phyloP scores from a whole-genome alignment of 1,284 basidiomycete species.

The Sporisorium scitamineum region DNA sequence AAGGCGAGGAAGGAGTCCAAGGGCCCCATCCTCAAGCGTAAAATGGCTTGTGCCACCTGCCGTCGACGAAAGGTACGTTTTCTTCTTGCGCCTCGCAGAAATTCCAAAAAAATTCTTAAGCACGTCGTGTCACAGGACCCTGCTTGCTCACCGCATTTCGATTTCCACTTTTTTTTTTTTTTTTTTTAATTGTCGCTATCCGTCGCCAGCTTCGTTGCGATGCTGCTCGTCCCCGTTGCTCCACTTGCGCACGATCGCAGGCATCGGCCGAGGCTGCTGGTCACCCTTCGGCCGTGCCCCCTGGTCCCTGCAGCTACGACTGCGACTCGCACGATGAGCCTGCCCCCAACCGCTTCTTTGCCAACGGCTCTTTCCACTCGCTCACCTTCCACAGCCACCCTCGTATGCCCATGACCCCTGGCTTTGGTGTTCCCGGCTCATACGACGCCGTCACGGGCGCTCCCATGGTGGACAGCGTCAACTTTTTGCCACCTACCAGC shows the following conservation, averaged over 20 bases:
- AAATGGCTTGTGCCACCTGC: slow-evolving; percentile 56
- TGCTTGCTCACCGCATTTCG: slow-evolving; percentile 20
- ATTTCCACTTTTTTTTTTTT: slow-evolving; percentile 3
- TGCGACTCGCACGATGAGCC: slow-evolving; percentile 49
- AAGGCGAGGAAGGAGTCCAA: slow-evolving; percentile 53
- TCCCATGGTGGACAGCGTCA: slow-evolving; percentile 46
- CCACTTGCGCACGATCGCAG: slow-evolving; percentile 52
- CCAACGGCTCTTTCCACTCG: slow-evolving; percentile 53
- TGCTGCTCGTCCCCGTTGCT: slow-evolving; percentile 53
- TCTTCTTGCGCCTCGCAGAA: background rate
- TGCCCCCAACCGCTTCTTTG: slow-evolving; percentile 43
- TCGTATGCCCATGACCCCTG: slow-evolving; percentile 45
- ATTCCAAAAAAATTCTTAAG: background rate
- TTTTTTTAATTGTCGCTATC: slow-evolving; percentile 31
- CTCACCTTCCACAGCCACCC: slow-evolving; percentile 55
- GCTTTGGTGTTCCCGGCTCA: slow-evolving; percentile 32
- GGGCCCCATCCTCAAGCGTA: slow-evolving; percentile 52
- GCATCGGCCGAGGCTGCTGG: slow-evolving; percentile 54
- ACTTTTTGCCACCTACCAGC: slow-evolving; percentile 45
- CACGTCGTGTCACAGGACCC: slow-evolving; percentile 7
- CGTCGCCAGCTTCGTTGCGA: slow-evolving; percentile 52
- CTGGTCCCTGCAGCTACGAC: slow-evolving; percentile 48
- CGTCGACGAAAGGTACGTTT: slow-evolving; percentile 49
- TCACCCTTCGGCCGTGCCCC: slow-evolving; percentile 50
- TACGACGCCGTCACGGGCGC: slow-evolving; percentile 35